Evolutionary conservation across 495 filamentous ascomycete genomes (phyloP), one percentile per base, ranked within the genome.

Genomic region (Recurvomyces mirabilis): DNA sequence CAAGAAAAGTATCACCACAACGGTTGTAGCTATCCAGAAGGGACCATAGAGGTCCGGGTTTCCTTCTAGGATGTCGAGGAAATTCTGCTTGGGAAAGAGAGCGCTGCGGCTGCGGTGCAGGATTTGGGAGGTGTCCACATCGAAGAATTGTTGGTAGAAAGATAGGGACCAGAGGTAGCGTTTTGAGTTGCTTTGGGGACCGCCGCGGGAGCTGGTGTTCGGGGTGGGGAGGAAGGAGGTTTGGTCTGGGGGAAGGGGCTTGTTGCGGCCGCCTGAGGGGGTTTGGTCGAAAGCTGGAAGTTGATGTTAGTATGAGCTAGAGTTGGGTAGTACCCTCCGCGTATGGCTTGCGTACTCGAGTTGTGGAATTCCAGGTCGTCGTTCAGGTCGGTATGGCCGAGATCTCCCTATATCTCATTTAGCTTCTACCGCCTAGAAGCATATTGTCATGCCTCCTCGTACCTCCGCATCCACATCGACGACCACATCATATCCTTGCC

Each of bases 311-410:
- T 11, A 38, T 38, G 20, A 19, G 15, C n/a, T 42, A 11, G 30
- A 52, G 30, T 6, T 37, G 30, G 3, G 12, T 21, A 21, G 34
- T 7, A 20, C n/a, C n/a, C n/a, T n/a, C n/a, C n/a, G n/a, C n/a
- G n/a, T n/a, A n/a, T n/a, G n/a, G n/a, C 29, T 24, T 26, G 57
- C 67, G 53, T 67, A 85, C 81, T 84, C 34, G 87, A 94, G 54
- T 82, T 78, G 72, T 98, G 91, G 69, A 98, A 98, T 74, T 96
- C 93, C 51, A 96, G 87, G 68, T 96, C 93, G 60, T 94, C 88
- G 71, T 95, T 84, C 11, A 96, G 79, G 64, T 98, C 91, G 25
- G 91, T 96, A 66, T 95, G 86, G 55, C 91, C 91, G 48, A 98
- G 81, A 68, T 98, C 91, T 63, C 91, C 91, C 85, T 96, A 54